These are phyloP conservation scores for Ceratocystis variospora DNA, from an alignment of 2,329 filamentous ascomycete genomes.

Conservation along the genomic window DNA sequence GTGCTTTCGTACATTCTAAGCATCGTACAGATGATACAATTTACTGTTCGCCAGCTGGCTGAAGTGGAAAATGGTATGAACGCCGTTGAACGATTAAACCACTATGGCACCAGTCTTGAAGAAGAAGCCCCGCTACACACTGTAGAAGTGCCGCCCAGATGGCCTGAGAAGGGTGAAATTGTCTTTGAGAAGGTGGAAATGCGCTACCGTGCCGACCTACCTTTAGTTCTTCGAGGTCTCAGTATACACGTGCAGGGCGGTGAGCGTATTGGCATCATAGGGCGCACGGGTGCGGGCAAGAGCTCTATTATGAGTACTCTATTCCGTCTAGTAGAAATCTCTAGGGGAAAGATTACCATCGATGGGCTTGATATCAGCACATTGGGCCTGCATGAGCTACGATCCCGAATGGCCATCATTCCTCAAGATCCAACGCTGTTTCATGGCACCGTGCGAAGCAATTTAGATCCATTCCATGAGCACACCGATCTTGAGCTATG, in stretches of 20 bases:
- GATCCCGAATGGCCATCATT: conserved; percentile 66
- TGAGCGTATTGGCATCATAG: conserved; percentile 69
- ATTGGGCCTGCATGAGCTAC: conserved; percentile 60
- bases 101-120: conserved; percentile 76
- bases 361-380: conserved; percentile 57
- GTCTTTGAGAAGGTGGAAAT: conserved; percentile 62
- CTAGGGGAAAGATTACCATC: conserved; percentile 47
- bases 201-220: conserved; percentile 59
- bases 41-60: conserved; percentile 82
- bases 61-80: conserved; percentile 99
- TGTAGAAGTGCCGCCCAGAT: conserved; percentile 54
- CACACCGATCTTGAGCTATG: conserved; percentile 66
- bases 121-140: conserved; percentile 79
- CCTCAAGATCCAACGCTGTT: conserved; percentile 77
- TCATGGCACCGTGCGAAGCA: conserved; percentile 63
- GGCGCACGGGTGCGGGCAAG: conserved; percentile 71
- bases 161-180: conserved; percentile 80
- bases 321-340: conserved; percentile 60
- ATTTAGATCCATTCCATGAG: conserved; percentile 68
- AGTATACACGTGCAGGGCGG: conserved; percentile 59
- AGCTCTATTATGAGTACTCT: conserved; percentile 71
- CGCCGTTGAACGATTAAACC: conserved; percentile 76
- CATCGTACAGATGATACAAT: conserved; percentile 92
- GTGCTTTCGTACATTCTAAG: conserved; percentile 86
- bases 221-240: conserved; percentile 57